phyloP scores from a whole-genome alignment of 2,329 filamentous ascomycete genomes.

The Fusarium setosum region DNA sequence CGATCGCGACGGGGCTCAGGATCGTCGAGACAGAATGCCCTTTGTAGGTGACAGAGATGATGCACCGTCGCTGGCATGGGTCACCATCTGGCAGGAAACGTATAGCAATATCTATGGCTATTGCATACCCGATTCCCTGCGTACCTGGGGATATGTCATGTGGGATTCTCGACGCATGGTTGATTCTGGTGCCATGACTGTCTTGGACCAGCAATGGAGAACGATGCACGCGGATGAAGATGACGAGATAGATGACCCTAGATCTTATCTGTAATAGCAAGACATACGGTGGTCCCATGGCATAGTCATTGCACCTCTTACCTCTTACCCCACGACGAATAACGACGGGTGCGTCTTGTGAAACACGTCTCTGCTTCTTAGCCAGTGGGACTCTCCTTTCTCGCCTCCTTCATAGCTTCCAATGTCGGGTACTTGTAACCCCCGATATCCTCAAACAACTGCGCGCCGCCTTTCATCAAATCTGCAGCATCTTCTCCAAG shows the following conservation, averaged over 20 bases:
- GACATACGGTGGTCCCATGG: no score
- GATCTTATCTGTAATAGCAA: no score
- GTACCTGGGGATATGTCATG: constrained; percentile 7
- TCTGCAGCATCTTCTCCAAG: not conserved
- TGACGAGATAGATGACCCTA: not conserved
- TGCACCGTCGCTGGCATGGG: constrained; percentile 1
- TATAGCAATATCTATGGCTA: constrained; percentile 6
- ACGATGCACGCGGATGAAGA: not conserved
- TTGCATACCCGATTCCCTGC: not conserved
- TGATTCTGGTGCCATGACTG: not conserved
- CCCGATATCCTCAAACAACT: not conserved
- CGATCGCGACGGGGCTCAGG: not conserved
- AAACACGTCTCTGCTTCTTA: no score
- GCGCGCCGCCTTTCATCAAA: not conserved
- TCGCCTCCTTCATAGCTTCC: not conserved
- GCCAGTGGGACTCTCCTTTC: no score
- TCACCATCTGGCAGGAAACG: not conserved
- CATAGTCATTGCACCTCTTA: no score
- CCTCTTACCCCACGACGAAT: no score
- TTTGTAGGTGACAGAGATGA: constrained; percentile 2
- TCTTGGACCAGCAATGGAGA: not conserved
- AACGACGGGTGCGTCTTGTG: no score
- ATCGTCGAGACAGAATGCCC: not conserved
- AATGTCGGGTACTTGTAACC: not conserved
- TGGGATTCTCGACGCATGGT: constrained; percentile 1